phyloP scores from a whole-genome alignment of 306 rosid genomes.

The cucumber (Cucumis sativus) region Cucumber_9930_V3 NC_026657.2:28658501-28659000 shows the following conservation, averaged over 20 bases:
- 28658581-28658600: neutral
- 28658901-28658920: slow-evolving; percentile 33
- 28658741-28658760: slow-evolving; percentile 51
- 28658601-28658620: neutral
- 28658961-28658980: slow-evolving; percentile 24
- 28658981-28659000: slow-evolving; percentile 35
- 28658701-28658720: slow-evolving; percentile 35
- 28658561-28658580: neutral
- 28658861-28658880: slow-evolving; percentile 47
- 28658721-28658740: slow-evolving; percentile 32
- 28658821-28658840: slow-evolving; percentile 41
- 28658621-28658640: no score
- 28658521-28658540: no score
- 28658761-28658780: slow-evolving; percentile 65
- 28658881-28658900: slow-evolving; percentile 41
- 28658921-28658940: slow-evolving; percentile 65
- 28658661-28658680: no score
- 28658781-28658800: slow-evolving; percentile 48
- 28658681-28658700: neutral
- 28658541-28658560: no score
- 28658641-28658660: neutral
- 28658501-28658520: no score
- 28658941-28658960: slow-evolving; percentile 45
- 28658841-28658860: slow-evolving; percentile 28
- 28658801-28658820: slow-evolving; percentile 58